phyloP scores from a whole-genome alignment of 768 basidiomycete genomes.

The Pisolithus orientalis region DNA sequence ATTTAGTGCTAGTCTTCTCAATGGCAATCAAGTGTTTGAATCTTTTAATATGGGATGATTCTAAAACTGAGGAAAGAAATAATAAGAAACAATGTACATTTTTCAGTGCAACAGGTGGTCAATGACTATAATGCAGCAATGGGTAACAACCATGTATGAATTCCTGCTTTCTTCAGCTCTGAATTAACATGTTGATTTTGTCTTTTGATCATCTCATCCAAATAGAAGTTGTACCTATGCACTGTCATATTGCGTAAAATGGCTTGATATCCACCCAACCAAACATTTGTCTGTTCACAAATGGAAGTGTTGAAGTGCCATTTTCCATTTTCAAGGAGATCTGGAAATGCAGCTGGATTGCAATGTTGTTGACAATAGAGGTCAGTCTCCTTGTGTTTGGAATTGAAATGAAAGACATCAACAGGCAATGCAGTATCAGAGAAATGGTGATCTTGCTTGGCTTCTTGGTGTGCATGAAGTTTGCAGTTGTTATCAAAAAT shows the following conservation, averaged over 20 bases:
- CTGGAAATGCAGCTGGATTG: constrained; percentile 22
- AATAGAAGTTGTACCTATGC: constrained; percentile 22
- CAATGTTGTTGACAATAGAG: constrained; percentile 18
- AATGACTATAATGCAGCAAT: background rate
- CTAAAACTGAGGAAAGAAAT: background rate
- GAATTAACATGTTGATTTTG: constrained; percentile 9
- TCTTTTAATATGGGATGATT: background rate
- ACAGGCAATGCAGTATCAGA: constrained; percentile 9
- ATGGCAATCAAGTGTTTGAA: background rate
- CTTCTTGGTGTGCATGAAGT: constrained; percentile 6
- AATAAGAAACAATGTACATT: background rate
- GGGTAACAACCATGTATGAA: background rate
- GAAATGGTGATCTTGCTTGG: constrained; percentile 8
- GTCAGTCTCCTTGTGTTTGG: constrained; percentile 19
- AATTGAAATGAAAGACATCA: constrained; percentile 17
- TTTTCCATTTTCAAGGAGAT: constrained; percentile 13
- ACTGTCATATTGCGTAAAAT: constrained; percentile 25
- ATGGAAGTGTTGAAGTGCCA: constrained; percentile 31
- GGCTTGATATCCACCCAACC: constrained; percentile 27
- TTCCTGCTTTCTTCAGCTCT: constrained; percentile 1
- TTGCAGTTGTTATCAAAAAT: constrained; percentile 19
- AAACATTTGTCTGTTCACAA: constrained; percentile 30
- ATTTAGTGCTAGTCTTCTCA: background rate
- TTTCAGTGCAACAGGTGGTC: too few species aligned
- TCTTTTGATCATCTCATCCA: constrained; percentile 24